phyloP scores from a whole-genome alignment of 305 asterid species.

The Rubia peregrina region DNA sequence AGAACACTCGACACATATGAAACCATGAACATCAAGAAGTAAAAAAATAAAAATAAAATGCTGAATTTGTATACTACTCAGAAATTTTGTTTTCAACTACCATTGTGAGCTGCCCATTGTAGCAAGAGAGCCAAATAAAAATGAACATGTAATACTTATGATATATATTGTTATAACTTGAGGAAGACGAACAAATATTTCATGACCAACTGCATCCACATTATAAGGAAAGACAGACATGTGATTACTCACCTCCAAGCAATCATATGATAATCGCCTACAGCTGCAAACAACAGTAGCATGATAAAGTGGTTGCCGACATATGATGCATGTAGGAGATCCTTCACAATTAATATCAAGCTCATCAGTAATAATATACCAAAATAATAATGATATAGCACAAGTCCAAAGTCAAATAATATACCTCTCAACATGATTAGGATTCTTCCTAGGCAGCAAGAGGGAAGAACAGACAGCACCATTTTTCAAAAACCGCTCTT shows the following conservation, averaged over 20 bases:
- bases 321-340: slow-evolving; percentile 77
- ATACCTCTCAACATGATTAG: slow-evolving; percentile 85
- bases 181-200: neutral
- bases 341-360: slow-evolving; percentile 44
- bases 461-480: slow-evolving; percentile 65
- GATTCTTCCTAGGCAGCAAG: slow-evolving; percentile 58
- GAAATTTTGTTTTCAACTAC: neutral
- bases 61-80: neutral
- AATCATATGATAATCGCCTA: slow-evolving; percentile 73
- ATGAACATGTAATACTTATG: neutral
- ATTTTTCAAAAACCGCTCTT: slow-evolving; percentile 78
- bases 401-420: slow-evolving; percentile 16
- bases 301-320: slow-evolving; percentile 79
- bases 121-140: neutral
- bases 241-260: slow-evolving; percentile 69
- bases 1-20: neutral
- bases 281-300: slow-evolving; percentile 88
- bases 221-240: neutral
- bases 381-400: slow-evolving; percentile 11
- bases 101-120: neutral
- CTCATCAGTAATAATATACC: slow-evolving; percentile 23
- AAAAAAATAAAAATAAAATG: neutral
- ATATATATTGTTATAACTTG: neutral
- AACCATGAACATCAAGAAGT: neutral
- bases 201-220: neutral